phyloP scores from a whole-genome alignment of 148 eudicot species.

The Amaranthus cruentus region DNA sequence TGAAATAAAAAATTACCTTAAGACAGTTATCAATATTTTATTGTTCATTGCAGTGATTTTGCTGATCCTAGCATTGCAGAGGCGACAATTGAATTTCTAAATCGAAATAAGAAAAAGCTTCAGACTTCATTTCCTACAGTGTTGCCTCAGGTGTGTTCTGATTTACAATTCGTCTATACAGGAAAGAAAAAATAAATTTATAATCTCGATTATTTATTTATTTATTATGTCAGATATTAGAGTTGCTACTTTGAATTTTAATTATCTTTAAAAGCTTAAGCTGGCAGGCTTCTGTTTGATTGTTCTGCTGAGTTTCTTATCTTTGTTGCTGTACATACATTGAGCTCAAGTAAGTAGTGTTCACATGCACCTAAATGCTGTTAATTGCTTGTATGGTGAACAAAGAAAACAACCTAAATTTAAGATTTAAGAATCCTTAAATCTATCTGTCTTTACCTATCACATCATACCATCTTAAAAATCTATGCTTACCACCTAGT shows the following conservation, averaged over 20 bases:
- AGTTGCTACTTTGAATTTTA: not conserved
- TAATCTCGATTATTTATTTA: not conserved
- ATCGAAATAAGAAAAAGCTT: constrained; percentile 61
- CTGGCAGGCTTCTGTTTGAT: not conserved
- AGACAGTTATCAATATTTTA: constrained; percentile 17
- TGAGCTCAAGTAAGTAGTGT: not conserved
- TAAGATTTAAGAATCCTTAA: not conserved
- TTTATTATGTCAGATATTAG: constrained; percentile 2
- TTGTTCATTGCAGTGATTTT: constrained; percentile 71
- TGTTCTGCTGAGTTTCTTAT: not conserved
- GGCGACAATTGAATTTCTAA: constrained; percentile 74
- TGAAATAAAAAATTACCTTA: not conserved
- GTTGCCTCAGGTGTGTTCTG: constrained; percentile 71
- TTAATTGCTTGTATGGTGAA: not conserved
- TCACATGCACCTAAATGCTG: not conserved
- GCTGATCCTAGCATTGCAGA: constrained; percentile 91
- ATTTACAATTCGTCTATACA: not conserved
- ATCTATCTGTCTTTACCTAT: not conserved
- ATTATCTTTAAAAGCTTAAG: not conserved
- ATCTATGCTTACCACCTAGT: not conserved
- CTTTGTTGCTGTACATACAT: not conserved
- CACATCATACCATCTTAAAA: not conserved
- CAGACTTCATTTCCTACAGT: constrained; percentile 59
- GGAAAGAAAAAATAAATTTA: not conserved
- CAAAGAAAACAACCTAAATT: not conserved